Conservation (phyloP, 2,329 filamentous ascomycete species). For the Neocatenulostroma microsporum region DNA sequence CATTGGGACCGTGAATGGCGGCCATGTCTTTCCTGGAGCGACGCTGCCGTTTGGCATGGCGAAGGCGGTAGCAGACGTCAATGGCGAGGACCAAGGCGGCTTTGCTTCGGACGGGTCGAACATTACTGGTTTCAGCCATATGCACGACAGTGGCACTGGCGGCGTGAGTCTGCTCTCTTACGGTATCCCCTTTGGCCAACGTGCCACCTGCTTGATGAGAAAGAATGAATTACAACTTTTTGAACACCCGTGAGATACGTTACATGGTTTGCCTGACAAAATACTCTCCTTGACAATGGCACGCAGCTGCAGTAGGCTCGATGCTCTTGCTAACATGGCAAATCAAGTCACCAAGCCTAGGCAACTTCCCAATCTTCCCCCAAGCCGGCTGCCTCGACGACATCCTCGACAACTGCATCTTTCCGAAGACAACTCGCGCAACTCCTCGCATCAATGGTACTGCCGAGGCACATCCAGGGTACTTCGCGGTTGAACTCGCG, state of each 20-base stretch:
- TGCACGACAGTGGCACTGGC: constrained; percentile 48
- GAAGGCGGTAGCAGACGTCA: constrained; percentile 41
- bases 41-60: constrained; percentile 42
- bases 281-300: too few species aligned
- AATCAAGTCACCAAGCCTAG: constrained; percentile 34
- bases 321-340: not conserved
- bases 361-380: constrained; percentile 66
- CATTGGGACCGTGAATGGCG: constrained; percentile 37
- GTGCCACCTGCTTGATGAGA: too few species aligned
- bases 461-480: constrained; percentile 50
- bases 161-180: constrained; percentile 34
- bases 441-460: constrained; percentile 45
- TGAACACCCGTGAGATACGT: too few species aligned
- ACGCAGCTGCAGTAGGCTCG: too few species aligned
- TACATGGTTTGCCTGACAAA: too few species aligned
- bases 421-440: constrained; percentile 43
- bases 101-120: constrained; percentile 43
- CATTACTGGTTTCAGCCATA: constrained; percentile 38
- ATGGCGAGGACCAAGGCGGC: constrained; percentile 47
- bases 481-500: constrained; percentile 51
- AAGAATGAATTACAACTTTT: too few species aligned
- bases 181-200: too few species aligned
- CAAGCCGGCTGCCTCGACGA: constrained; percentile 55
- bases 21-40: constrained; percentile 42
- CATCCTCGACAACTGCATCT: constrained; percentile 50